These are phyloP conservation scores for Bauhinia variegata DNA, from an alignment of 306 rosid genomes.

Conservation along the genomic window DNA sequence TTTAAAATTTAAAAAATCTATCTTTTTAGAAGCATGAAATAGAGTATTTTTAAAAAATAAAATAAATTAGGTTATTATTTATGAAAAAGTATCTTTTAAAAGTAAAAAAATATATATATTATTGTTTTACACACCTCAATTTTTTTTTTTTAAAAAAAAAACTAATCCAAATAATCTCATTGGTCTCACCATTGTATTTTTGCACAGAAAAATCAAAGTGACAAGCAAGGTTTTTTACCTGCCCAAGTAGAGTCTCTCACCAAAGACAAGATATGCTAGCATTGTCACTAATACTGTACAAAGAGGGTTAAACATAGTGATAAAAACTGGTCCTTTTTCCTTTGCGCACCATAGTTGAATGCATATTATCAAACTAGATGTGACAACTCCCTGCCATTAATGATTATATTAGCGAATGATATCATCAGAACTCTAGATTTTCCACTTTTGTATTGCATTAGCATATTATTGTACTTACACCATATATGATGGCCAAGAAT, in stretches of 20 bases:
- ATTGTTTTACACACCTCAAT: too few relatives aligned
- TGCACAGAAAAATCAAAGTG: too few relatives aligned
- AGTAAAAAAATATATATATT: too few relatives aligned
- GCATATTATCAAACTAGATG: conserved; percentile 54
- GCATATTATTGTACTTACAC: conserved; percentile 49
- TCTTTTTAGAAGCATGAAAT: too few relatives aligned
- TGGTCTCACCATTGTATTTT: neutral
- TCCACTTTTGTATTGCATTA: too few relatives aligned
- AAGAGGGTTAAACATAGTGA: conserved; percentile 75
- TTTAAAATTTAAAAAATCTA: too few relatives aligned
- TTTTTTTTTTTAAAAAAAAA: too few relatives aligned
- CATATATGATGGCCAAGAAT: conserved; percentile 69
- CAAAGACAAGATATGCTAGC: conserved; percentile 76
- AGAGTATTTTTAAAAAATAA: too few relatives aligned
- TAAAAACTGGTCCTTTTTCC: conserved; percentile 83
- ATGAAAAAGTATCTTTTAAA: too few relatives aligned
- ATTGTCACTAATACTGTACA: conserved; percentile 62
- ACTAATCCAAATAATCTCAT: too few relatives aligned
- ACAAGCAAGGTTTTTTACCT: too few relatives aligned
- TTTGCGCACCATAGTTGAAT: conserved; percentile 78
- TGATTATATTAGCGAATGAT: neutral
- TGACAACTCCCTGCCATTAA: conserved; percentile 67
- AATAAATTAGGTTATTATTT: too few relatives aligned
- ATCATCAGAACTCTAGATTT: conserved; percentile 13
- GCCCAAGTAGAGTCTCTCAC: conserved; percentile 78